A percentile compares a stretch with the other conserved stretches of the same genome.
Conservation (phyloP, 2,329 filamentous ascomycete genomes). For the Aspergillus sp. region DNA sequence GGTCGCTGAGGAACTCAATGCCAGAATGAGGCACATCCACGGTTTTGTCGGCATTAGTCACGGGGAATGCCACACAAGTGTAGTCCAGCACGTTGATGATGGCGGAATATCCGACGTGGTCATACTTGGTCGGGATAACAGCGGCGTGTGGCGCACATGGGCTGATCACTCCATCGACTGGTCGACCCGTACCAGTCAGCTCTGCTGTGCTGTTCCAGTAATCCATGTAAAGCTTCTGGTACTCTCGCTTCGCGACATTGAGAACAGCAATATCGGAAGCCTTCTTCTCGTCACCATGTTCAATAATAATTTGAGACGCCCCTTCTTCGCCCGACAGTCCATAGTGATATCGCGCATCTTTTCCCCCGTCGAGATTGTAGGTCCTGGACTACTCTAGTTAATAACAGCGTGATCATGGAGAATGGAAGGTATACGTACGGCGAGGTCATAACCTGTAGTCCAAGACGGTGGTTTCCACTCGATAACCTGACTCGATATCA, state of each 20-base stretch:
- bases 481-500: conserved; percentile 41
- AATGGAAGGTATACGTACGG: conserved; percentile 28
- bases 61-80: conserved; percentile 52
- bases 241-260: conserved; percentile 55
- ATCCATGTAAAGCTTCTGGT: conserved; percentile 59
- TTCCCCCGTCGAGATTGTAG: conserved; percentile 47
- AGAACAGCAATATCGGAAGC: conserved; percentile 44
- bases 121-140: conserved; percentile 42
- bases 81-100: conserved; percentile 59
- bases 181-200: conserved; percentile 48
- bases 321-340: conserved; percentile 55
- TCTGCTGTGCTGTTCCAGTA: conserved; percentile 60
- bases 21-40: conserved; percentile 43
- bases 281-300: conserved; percentile 34
- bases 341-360: conserved; percentile 51
- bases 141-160: conserved; percentile 44
- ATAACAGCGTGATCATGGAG: not conserved
- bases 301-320: conserved; percentile 41
- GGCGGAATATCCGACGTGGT: conserved; percentile 44
- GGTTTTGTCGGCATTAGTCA: conserved; percentile 52
- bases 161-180: conserved; percentile 53
- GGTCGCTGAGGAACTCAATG: conserved; percentile 41
- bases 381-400: conserved; percentile 20
- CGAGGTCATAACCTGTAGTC: conserved; percentile 34
- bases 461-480: conserved; percentile 59